Evolutionary conservation across 1,284 basidiomycete genomes (phyloP).

Genomic region (Rhodotorula sp.): DNA sequence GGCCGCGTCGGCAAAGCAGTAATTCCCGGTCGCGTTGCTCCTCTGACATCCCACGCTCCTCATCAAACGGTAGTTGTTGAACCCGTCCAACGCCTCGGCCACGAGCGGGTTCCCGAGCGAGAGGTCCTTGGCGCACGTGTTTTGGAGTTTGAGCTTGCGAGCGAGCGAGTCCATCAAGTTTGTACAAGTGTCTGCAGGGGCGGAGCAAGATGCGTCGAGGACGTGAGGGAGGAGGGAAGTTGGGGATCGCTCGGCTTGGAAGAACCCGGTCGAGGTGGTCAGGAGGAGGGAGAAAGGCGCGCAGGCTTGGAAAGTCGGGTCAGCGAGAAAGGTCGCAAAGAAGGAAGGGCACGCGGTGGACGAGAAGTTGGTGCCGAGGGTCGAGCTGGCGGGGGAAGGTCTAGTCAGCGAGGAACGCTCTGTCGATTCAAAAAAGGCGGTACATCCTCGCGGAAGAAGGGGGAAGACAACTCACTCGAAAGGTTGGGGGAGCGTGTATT

Average conservation of each 20-base stretch:
- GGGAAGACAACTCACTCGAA: slow-evolving; percentile 34
- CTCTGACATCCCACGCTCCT: slow-evolving; percentile 37
- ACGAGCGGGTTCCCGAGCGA: slow-evolving; percentile 40
- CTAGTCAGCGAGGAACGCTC: neutral
- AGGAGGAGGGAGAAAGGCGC: slow-evolving; percentile 43
- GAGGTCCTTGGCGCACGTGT: slow-evolving; percentile 39
- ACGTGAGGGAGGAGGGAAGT: slow-evolving; percentile 37
- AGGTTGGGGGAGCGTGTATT: slow-evolving; percentile 32
- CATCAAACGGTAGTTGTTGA: slow-evolving; percentile 38
- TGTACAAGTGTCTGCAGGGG: slow-evolving; percentile 21
- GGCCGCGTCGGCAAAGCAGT: slow-evolving; percentile 43
- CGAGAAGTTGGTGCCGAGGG: slow-evolving; percentile 42
- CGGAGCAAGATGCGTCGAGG: slow-evolving; percentile 41
- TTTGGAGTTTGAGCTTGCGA: slow-evolving; percentile 15
- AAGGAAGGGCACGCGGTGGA: slow-evolving; percentile 42
- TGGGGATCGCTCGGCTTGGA: slow-evolving; percentile 32
- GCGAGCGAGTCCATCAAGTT: slow-evolving; percentile 37
- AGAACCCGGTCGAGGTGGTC: slow-evolving; percentile 43
- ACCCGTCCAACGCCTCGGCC: slow-evolving; percentile 39
- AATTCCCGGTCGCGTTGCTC: slow-evolving; percentile 28
- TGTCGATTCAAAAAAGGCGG: neutral
- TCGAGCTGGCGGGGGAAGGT: slow-evolving; percentile 22
- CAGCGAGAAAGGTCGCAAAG: slow-evolving; percentile 41
- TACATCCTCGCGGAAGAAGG: neutral
- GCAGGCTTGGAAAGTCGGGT: slow-evolving; percentile 40